Evolutionary conservation across 495 filamentous ascomycete genomes (phyloP).

Genomic region (Bombardia bombarda): DNA sequence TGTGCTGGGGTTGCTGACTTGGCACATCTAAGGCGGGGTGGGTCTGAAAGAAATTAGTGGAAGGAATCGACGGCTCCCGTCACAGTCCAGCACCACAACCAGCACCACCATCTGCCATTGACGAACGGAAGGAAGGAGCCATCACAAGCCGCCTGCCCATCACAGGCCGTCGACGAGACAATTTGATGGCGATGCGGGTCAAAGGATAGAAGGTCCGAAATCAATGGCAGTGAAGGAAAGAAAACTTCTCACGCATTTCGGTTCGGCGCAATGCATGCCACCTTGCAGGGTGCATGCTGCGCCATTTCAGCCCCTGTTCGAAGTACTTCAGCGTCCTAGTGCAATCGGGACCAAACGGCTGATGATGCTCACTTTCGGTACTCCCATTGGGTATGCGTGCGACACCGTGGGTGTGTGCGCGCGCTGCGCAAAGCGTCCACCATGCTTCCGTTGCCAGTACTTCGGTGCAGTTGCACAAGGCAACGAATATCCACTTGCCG

Average conservation of each 20-base stretch:
- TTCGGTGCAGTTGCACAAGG: constrained; percentile 2
- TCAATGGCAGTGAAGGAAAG: neutral
- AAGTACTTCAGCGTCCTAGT: too few species aligned
- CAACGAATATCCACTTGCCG: neutral
- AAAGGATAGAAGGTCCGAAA: constrained; percentile 19
- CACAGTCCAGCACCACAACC: too few species aligned
- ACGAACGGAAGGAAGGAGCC: too few species aligned
- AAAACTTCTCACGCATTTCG: constrained; percentile 11
- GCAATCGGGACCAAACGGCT: neutral
- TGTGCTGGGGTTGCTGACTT: too few species aligned
- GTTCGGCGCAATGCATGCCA: constrained; percentile 13
- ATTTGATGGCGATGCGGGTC: constrained; percentile 1
- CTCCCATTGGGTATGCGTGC: neutral
- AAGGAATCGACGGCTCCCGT: too few species aligned
- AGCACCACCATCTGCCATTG: too few species aligned
- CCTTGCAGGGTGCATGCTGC: constrained; percentile 5
- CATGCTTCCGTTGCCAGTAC: neutral
- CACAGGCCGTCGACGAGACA: neutral
- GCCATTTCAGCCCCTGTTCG: constrained; percentile 17
- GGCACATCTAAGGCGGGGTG: too few species aligned
- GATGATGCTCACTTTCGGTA: neutral
- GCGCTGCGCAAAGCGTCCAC: neutral
- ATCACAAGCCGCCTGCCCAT: too few species aligned
- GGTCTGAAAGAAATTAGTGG: too few species aligned
- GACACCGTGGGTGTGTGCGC: neutral